These are phyloP conservation scores for Protostelium mycophagum DNA, from an alignment of 78 protist species.

Conservation along the genomic window DNA sequence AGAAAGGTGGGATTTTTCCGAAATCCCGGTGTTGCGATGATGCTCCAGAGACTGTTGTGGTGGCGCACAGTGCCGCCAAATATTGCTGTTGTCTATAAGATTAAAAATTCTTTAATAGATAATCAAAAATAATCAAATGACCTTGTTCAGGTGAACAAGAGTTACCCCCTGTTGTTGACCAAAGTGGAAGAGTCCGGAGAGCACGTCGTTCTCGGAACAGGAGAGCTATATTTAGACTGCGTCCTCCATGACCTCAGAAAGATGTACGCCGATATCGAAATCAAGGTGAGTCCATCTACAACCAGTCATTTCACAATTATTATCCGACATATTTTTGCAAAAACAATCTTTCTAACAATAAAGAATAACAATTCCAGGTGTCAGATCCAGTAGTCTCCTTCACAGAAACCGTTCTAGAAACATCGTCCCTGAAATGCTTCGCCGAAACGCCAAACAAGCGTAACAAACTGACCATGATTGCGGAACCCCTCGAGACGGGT, in stretches of 20 bases:
- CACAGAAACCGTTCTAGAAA: conserved; percentile 93
- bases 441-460: conserved; percentile 91
- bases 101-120: conserved; percentile 6
- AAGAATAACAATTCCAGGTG: not conserved
- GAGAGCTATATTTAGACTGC: conserved; percentile 97
- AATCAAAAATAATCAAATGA: not conserved
- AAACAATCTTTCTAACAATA: not conserved
- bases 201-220: conserved; percentile 95
- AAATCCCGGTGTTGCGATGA: too few relatives aligned
- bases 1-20: too few relatives aligned
- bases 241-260: conserved; percentile 92
- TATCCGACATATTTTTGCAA: not conserved
- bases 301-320: not conserved
- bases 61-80: too few relatives aligned
- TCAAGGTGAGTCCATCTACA: too few relatives aligned
- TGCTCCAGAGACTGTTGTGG: too few relatives aligned
- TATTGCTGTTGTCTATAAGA: not conserved
- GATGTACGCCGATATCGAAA: conserved; percentile 80
- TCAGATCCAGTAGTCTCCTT: conserved; percentile 94
- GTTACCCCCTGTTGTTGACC: conserved; percentile 84
- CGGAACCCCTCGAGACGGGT: conserved; percentile 94
- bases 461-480: conserved; percentile 92
- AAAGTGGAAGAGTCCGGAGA: conserved; percentile 97
- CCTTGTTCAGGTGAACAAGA: too few relatives aligned
- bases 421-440: conserved; percentile 86